A percentile compares a stretch with the other conserved stretches of the same genome.
phyloP scores from a whole-genome alignment of 2,329 filamentous ascomycete genomes.

The Fusarium metavorans region DNA sequence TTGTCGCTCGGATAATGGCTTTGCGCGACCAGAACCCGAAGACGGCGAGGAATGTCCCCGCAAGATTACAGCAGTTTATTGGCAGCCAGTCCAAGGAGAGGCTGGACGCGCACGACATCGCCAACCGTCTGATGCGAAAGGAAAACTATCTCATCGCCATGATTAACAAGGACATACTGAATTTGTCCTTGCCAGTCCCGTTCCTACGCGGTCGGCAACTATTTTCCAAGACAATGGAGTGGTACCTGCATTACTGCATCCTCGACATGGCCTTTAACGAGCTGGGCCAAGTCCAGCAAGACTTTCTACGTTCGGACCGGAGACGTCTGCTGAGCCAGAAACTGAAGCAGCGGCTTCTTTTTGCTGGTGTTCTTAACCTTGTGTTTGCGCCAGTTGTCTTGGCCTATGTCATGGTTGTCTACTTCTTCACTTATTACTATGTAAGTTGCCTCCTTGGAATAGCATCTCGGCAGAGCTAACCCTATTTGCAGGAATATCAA shows the following conservation, averaged over 20 bases:
- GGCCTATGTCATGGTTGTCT: slow-evolving; percentile 86
- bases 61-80: slow-evolving; percentile 67
- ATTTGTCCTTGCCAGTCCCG: slow-evolving; percentile 87
- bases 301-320: slow-evolving; percentile 87
- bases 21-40: slow-evolving; percentile 88
- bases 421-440: slow-evolving; percentile 96
- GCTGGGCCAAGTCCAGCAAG: slow-evolving; percentile 84
- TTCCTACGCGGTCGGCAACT: slow-evolving; percentile 83
- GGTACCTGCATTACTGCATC: slow-evolving; percentile 91
- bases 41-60: slow-evolving; percentile 71
- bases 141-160: slow-evolving; percentile 98
- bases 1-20: slow-evolving; percentile 87
- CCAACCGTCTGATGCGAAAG: slow-evolving; percentile 94
- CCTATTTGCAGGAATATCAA: slow-evolving; percentile 80
- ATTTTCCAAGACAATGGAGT: slow-evolving; percentile 90
- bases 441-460: slow-evolving; percentile 58
- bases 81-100: slow-evolving; percentile 92
- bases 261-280: slow-evolving; percentile 95
- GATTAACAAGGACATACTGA: slow-evolving; percentile 95
- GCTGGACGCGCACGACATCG: slow-evolving; percentile 96
- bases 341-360: slow-evolving; percentile 80
- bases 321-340: slow-evolving; percentile 82
- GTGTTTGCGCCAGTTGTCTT: slow-evolving; percentile 88
- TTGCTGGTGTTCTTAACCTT: slow-evolving; percentile 88
- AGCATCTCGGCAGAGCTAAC: slow-evolving; percentile 7